phyloP scores from a whole-genome alignment of 352 stramenopile genomes.

The Pythium dissotocum region DNA sequence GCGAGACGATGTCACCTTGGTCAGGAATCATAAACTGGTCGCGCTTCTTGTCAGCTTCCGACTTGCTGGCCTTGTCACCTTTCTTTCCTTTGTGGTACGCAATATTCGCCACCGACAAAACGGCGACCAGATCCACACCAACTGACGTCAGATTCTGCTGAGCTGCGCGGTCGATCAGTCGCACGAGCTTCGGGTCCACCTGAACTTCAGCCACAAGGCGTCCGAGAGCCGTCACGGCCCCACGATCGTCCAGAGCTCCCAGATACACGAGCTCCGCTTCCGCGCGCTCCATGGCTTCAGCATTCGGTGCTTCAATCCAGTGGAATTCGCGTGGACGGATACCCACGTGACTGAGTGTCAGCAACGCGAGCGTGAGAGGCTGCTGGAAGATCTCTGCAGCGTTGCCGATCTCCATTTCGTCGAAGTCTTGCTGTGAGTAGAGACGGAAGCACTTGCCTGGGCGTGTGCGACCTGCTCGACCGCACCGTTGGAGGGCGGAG shows the following conservation, averaged over 20 bases:
- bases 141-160: constrained; percentile 11
- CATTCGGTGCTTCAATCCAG: constrained; percentile 27
- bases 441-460: constrained; percentile 92
- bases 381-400: constrained; percentile 29
- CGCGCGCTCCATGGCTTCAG: constrained; percentile 19
- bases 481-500: constrained; percentile 36
- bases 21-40: constrained; percentile 18
- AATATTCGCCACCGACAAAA: constrained; percentile 25
- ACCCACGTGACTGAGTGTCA: constrained; percentile 26
- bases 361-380: constrained; percentile 27
- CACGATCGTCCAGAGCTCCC: constrained; percentile 11
- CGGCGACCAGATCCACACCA: constrained; percentile 24
- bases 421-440: constrained; percentile 29
- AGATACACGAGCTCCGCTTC: constrained; percentile 27
- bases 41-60: constrained; percentile 18
- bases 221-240: constrained; percentile 23
- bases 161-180: constrained; percentile 19
- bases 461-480: constrained; percentile 76
- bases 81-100: constrained; percentile 25
- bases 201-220: constrained; percentile 24
- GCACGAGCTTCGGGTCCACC: constrained; percentile 27
- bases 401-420: constrained; percentile 34
- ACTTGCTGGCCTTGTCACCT: constrained; percentile 27
- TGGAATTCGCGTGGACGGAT: constrained; percentile 23
- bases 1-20: constrained; percentile 28